Percentiles rank a stretch among this genome's conserved stretches.
phyloP scores from a whole-genome alignment of 192 early-diverging fungal genomes.

The Linnemannia exigua region DNA sequence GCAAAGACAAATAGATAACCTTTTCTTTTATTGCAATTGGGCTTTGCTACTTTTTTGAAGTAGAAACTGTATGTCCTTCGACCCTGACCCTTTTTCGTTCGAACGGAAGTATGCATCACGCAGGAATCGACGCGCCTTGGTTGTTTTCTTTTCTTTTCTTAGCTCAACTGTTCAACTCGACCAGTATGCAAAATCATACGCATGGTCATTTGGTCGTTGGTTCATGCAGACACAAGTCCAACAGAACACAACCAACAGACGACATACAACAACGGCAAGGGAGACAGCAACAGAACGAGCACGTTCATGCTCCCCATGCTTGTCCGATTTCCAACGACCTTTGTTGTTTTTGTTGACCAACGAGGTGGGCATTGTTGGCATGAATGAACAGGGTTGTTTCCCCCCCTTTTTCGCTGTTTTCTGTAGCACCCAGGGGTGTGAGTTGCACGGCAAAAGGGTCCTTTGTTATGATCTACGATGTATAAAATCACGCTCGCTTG shows the following conservation, averaged over 20 bases:
- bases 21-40: background rate
- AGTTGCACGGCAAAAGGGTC: background rate
- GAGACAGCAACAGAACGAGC: background rate
- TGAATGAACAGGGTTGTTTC: background rate
- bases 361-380: background rate
- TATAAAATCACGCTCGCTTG: too few relatives aligned
- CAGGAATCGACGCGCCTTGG: too few relatives aligned
- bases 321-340: background rate
- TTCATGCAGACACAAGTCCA: background rate
- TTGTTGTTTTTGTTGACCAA: background rate
- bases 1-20: background rate
- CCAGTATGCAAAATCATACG: background rate
- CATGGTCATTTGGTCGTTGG: background rate
- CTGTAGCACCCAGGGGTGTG: background rate
- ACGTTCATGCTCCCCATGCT: background rate
- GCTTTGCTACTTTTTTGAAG: background rate
- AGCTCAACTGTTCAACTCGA: background rate
- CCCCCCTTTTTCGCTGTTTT: background rate
- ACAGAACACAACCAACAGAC: background rate
- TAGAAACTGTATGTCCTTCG: background rate
- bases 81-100: background rate
- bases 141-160: background rate
- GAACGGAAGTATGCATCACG: background rate
- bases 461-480: background rate
- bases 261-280: background rate